Evolutionary conservation across 1,284 basidiomycete genomes (phyloP).

Genomic region (Fomitopsis palustris): DNA sequence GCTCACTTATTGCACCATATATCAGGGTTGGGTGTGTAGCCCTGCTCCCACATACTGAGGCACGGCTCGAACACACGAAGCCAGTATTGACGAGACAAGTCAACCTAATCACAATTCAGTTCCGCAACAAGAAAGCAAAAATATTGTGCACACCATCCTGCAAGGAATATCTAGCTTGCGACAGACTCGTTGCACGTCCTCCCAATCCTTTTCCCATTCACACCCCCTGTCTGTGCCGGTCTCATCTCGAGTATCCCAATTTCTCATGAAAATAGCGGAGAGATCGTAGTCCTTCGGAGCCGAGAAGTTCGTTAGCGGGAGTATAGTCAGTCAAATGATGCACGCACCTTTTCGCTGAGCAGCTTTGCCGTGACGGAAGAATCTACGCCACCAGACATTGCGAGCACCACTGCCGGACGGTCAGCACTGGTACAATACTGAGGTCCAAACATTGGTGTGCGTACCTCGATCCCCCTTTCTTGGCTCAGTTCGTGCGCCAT

Average conservation of each 20-base stretch:
- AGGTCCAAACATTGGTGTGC: background rate
- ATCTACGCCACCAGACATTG: conserved; percentile 97
- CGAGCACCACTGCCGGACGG: conserved; percentile 66
- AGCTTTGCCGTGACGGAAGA: conserved; percentile 82
- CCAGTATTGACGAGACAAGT: conserved; percentile 88
- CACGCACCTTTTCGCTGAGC: conserved; percentile 60
- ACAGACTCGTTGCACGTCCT: conserved; percentile 84
- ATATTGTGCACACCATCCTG: conserved; percentile 50
- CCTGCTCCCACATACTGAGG: conserved; percentile 70
- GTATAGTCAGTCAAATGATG: background rate
- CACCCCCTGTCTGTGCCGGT: conserved; percentile 75
- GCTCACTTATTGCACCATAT: conserved; percentile 86
- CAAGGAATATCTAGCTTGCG: conserved; percentile 61
- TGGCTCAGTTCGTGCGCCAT: conserved; percentile 16
- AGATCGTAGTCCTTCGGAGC: conserved; percentile 73
- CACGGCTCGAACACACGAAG: conserved; percentile 84
- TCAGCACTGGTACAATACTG: background rate
- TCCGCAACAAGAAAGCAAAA: conserved; percentile 5
- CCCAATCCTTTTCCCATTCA: conserved; percentile 95
- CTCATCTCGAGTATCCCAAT: conserved; percentile 84
- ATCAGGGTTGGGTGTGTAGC: conserved; percentile 90
- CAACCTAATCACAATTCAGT: conserved; percentile 47
- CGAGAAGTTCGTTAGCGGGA: too few species aligned
- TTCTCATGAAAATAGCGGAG: conserved; percentile 92
- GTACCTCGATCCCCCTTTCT: conserved; percentile 24